A percentile compares a stretch with the other conserved stretches of the same genome.
Evolutionary conservation across 805 yeast genomes (phyloP).

Genomic region (Kluyveromyces dobzhanskii): DNA sequence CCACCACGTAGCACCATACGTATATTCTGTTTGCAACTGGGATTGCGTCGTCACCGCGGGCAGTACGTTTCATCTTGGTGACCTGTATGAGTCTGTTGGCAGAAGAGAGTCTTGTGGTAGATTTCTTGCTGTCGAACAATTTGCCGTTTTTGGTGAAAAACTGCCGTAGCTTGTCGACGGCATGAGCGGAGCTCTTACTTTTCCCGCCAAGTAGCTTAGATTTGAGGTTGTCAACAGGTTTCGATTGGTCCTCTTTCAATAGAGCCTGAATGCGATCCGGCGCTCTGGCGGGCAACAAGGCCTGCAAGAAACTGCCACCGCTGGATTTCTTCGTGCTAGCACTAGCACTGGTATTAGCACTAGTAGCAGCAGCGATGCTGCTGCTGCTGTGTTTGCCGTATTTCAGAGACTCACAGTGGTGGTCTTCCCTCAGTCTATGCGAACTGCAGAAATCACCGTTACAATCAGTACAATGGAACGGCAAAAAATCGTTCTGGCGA

Average conservation of each 20-base stretch:
- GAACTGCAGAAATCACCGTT: slow-evolving; percentile 22
- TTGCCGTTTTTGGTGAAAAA: slow-evolving; percentile 15
- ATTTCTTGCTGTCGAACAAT: slow-evolving; percentile 2
- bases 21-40: slow-evolving; percentile 23
- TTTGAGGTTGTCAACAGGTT: background rate
- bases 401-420: slow-evolving; percentile 18
- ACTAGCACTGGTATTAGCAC: background rate
- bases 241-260: slow-evolving; percentile 2
- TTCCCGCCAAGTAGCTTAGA: slow-evolving; percentile 1
- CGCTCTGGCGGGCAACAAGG: slow-evolving; percentile 25
- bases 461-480: slow-evolving; percentile 26
- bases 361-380: background rate
- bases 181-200: slow-evolving; percentile 8
- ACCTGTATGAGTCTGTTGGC: slow-evolving; percentile 13
- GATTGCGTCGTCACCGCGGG: slow-evolving; percentile 22
- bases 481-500: slow-evolving; percentile 26
- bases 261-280: slow-evolving; percentile 15
- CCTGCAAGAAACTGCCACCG: slow-evolving; percentile 16
- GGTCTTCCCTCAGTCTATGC: slow-evolving; percentile 23
- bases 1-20: slow-evolving; percentile 16
- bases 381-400: background rate
- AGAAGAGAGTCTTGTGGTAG: slow-evolving; percentile 3
- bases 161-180: slow-evolving; percentile 19
- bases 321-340: slow-evolving; percentile 3
- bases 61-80: slow-evolving; percentile 14